Base-by-base conservation (phyloP, 1,284 basidiomycete genomes). In the Phylloboletellus chloephorus region DNA sequence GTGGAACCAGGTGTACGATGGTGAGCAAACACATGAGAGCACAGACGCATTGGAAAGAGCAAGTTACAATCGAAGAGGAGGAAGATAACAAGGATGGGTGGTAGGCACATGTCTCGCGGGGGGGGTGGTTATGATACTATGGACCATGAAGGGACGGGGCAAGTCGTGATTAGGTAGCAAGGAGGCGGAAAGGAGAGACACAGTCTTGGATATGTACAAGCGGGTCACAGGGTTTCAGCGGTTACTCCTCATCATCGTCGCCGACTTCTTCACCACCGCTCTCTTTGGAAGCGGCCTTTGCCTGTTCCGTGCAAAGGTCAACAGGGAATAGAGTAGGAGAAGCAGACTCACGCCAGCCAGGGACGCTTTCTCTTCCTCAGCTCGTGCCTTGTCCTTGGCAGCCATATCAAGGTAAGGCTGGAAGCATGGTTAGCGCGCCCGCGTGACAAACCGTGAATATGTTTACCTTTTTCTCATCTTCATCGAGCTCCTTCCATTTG, bases 341-440 rank as follows among this genome's bases (percentile, higher is more conserved):
- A 34, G 33, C 0, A 11, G 24, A 71, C 75, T 35, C 53, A 82
- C 79, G 45, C 83, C 78, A 51, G 86, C 79, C 66, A 88, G 82
- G 7, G 74, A 79, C 37, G 73, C 73, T 67, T 91, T 92, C 65
- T 90, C 88, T 39, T 78, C 69, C 60, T 90, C 89, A 29, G 85
- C 87, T 43, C 91, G 78, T 48, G 72, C 65, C 74, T 95, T 96
- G 69, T 96, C 93, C 46, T 76, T 75, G 37, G 82, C 76, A 47
- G 93, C 92, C 68, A 88, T 82, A 50, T 91, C 86, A 51, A 83
- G 58, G 72, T 94, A 96, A n/a, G 92, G 92, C 89, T 91, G 51
- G n/a, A 46, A n/a, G 17, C 16, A 48, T n/a, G 17, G n/a, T 55
- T 1, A 37, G 29, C n/a, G 35, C 12, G 29, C 19, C 9, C 31